These are phyloP conservation scores for Pulveroboletus sp. DNA, from an alignment of 1,284 basidiomycete genomes.

Conservation along the genomic window DNA sequence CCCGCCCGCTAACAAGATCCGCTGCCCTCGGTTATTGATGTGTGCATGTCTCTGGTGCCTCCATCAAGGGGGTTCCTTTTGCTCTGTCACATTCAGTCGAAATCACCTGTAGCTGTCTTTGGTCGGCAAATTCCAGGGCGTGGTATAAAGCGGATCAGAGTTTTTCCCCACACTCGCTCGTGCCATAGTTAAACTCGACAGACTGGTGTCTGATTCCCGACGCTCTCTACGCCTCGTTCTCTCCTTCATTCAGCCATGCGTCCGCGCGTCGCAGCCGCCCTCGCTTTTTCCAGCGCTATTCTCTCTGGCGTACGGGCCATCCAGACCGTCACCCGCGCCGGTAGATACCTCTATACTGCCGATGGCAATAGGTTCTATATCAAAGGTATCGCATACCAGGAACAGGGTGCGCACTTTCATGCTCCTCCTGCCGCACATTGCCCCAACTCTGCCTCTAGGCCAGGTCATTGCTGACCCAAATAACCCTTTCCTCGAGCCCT, in stretches of 20 bases:
- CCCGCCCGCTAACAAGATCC: no score
- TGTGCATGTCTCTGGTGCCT: no score
- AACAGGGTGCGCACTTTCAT: constrained; percentile 57
- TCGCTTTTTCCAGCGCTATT: constrained; percentile 30
- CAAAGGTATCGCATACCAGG: constrained; percentile 91
- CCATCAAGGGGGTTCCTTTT: no score
- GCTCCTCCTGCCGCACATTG: not conserved
- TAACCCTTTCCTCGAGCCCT: constrained; percentile 80
- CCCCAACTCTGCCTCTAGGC: constrained; percentile 39
- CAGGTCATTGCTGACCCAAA: constrained; percentile 48
- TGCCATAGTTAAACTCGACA: not conserved
- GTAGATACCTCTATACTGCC: constrained; percentile 78
- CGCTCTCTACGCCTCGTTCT: constrained; percentile 6
- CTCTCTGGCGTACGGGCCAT: constrained; percentile 53
- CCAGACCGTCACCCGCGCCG: constrained; percentile 58
- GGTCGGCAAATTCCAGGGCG: not conserved
- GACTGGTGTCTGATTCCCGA: not conserved
- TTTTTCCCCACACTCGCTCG: not conserved
- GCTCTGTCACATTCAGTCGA: no score
- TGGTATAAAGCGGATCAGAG: not conserved
- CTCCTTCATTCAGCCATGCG: constrained; percentile 24
- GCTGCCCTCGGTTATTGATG: no score
- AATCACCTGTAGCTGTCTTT: no score
- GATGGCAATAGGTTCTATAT: constrained; percentile 83
- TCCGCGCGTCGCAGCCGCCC: constrained; percentile 11